Evolutionary conservation across 2,329 filamentous ascomycete species (phyloP).

Genomic region (Colletotrichum lupini): DNA sequence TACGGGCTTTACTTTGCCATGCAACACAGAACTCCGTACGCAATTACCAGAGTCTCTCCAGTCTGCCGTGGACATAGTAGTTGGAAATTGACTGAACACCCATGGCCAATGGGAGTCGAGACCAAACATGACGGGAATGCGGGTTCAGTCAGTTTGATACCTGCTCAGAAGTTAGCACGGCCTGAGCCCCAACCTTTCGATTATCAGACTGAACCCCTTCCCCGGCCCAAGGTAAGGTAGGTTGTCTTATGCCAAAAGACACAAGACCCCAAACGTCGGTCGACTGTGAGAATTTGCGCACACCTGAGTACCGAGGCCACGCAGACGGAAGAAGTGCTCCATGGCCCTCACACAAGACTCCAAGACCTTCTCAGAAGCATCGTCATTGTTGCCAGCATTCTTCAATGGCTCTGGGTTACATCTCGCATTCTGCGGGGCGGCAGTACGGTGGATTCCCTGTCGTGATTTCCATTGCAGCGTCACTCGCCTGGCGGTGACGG

Average conservation of each 20-base stretch:
- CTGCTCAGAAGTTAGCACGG: background rate
- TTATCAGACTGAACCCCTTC: background rate
- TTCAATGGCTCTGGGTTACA: background rate
- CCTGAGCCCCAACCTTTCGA: background rate
- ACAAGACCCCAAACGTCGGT: background rate
- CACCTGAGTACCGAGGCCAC: background rate
- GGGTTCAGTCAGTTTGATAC: background rate
- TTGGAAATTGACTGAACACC: background rate
- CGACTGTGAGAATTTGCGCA: background rate
- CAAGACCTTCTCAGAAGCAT: background rate
- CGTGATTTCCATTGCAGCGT: background rate
- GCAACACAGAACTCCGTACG: background rate
- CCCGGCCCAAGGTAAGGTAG: too few relatives aligned
- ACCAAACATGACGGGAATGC: background rate
- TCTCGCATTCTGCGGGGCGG: background rate
- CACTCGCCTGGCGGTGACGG: background rate
- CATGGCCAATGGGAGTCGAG: background rate
- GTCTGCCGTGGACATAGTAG: background rate
- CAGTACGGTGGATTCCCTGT: background rate
- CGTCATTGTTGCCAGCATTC: constrained; percentile 1
- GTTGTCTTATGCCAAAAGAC: background rate
- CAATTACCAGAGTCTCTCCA: background rate
- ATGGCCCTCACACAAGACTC: background rate
- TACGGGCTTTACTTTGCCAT: background rate
- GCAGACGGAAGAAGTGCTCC: background rate